A percentile compares a stretch with the other conserved stretches of the same genome.
These are phyloP conservation scores for Cryptococcus amylolentus DNA, from an alignment of 1,284 basidiomycete species.

Conservation along the genomic window DNA sequence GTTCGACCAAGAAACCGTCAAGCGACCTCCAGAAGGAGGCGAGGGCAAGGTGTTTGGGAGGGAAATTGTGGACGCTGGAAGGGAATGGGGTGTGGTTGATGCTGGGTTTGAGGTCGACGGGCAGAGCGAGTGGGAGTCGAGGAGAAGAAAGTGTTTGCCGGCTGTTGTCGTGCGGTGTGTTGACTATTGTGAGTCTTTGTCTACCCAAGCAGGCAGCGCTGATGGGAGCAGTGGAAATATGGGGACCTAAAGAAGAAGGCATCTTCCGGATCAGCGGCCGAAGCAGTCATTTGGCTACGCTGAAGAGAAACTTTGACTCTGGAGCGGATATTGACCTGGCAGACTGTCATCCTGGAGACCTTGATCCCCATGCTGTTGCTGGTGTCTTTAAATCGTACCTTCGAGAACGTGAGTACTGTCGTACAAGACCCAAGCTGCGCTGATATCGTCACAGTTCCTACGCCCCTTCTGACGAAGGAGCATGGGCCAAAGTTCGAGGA, in stretches of 20 bases:
- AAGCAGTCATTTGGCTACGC: constrained; percentile 62
- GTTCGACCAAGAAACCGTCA: constrained; percentile 26
- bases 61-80: constrained; percentile 32
- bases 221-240: constrained; percentile 35
- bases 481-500: constrained; percentile 68
- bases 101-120: constrained; percentile 3
- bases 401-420: constrained; percentile 49
- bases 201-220: not conserved
- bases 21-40: constrained; percentile 16
- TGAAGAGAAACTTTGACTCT: constrained; percentile 77
- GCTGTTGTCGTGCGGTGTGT: constrained; percentile 46
- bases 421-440: not conserved
- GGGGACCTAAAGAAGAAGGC: constrained; percentile 50
- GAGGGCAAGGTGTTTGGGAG: constrained; percentile 39
- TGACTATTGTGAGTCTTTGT: constrained; percentile 43
- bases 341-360: constrained; percentile 69
- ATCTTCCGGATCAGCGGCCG: constrained; percentile 51
- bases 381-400: constrained; percentile 59
- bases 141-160: constrained; percentile 40
- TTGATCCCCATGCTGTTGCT: constrained; percentile 88
- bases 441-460: constrained; percentile 61
- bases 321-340: constrained; percentile 79
- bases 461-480: constrained; percentile 68
- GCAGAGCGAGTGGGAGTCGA: constrained; percentile 22
- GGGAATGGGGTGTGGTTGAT: constrained; percentile 31